phyloP scores from a whole-genome alignment of 441 rosid species.

The Croton setiger region DNA sequence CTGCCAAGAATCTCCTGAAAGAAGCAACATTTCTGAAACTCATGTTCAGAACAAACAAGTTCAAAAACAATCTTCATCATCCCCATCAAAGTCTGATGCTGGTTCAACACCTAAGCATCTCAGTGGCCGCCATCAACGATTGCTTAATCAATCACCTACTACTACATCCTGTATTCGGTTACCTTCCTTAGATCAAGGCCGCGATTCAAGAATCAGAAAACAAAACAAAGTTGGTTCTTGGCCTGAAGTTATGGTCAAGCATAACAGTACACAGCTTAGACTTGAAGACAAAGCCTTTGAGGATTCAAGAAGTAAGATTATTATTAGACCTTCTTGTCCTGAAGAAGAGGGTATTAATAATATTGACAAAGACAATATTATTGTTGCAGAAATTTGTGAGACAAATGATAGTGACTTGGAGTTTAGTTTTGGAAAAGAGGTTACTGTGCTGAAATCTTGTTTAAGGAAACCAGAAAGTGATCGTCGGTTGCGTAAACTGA shows the following conservation, averaged over 20 bases:
- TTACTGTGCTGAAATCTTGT: conserved; percentile 30
- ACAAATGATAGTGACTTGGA: conserved; percentile 11
- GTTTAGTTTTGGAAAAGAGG: conserved; percentile 15
- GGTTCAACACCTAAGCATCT: conserved; percentile 30
- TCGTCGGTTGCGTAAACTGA: conserved; percentile 23
- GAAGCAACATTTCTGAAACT: conserved; percentile 17
- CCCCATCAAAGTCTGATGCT: conserved; percentile 19
- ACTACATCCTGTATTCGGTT: conserved; percentile 15
- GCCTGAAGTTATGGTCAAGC: conserved; percentile 21
- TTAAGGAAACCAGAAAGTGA: conserved; percentile 33
- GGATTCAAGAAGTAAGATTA: conserved; percentile 14
- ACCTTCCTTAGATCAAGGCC: conserved; percentile 15
- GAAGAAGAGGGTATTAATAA: conserved; percentile 2
- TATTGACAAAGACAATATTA: not conserved
- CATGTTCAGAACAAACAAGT: not conserved
- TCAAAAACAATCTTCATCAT: conserved; percentile 17
- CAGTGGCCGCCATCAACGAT: not conserved
- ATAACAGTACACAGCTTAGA: conserved; percentile 1
- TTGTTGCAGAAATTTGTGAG: conserved; percentile 5
- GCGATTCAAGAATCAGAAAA: conserved; percentile 3
- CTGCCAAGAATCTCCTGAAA: conserved; percentile 15
- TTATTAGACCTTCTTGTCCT: conserved; percentile 1
- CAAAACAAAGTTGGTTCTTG: conserved; percentile 24
- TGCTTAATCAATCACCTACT: conserved; percentile 19
- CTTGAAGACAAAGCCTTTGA: conserved; percentile 13